Base-by-base conservation (phyloP, 2,329 filamentous ascomycete species). In the Phialemoniopsis sp. region DNA sequence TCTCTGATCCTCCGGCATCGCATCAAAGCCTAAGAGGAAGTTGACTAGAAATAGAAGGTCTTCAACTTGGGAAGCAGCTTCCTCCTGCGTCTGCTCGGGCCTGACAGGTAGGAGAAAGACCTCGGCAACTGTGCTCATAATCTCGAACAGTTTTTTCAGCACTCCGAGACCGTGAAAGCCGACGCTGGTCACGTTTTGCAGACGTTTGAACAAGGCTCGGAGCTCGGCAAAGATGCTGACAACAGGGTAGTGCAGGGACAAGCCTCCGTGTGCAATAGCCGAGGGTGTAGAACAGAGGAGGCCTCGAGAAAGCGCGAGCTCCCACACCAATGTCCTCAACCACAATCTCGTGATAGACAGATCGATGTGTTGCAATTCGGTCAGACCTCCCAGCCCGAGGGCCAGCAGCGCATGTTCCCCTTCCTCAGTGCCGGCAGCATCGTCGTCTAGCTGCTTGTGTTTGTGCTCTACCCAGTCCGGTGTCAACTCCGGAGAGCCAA, bases 71-170 rank as follows among this genome's bases (percentile, higher is more conserved):
- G n/a, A n/a, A n/a, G n/a, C n/a, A n/a, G n/a, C n/a, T n/a, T n/a
- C n/a, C n/a, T n/a, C n/a, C n/a, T n/a, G n/a, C n/a, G n/a, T n/a
- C n/a, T n/a, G n/a, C n/a, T n/a, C n/a, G n/a, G n/a, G n/a, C n/a
- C n/a, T n/a, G n/a, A n/a, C n/a, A n/a, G n/a, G n/a, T n/a, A n/a
- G n/a, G n/a, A n/a, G n/a, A 15, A 79, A 63, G 3, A 80, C 76
- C 46, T 80, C 76, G 9, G 75, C 73, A 34, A 80, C 73, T 2
- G 74, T 78, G 50, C 74, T 76, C 1, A 73, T 72, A 43, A 80
- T 76, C 48, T 80, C 76, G 40, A 80, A 77, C 5, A 80, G 60
- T 50, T 80, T 80, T 43, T 76, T 69, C 38, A 78, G 59, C 39
- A 80, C 75, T 16, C 72, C 72, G 30, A 65, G 72, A 8, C 76